Conservation (phyloP, 2,329 filamentous ascomycete genomes). For the Escovopsis sp. region DNA sequence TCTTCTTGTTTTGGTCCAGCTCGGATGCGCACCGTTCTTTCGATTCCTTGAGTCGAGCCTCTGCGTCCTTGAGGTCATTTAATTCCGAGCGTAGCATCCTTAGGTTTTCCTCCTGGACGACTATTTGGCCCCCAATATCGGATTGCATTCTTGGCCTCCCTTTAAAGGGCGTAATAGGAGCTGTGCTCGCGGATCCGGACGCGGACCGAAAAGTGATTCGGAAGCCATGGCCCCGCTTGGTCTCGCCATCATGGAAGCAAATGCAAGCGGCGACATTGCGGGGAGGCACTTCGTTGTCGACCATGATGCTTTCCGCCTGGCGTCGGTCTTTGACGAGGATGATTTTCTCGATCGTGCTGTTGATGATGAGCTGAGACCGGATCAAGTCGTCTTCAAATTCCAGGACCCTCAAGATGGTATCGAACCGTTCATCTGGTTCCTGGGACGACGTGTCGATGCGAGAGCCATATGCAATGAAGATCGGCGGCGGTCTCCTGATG, state of each 20-base stretch:
- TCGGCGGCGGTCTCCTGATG: constrained; percentile 33
- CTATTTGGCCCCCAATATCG: constrained; percentile 54
- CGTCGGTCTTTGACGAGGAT: constrained; percentile 56
- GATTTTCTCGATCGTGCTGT: constrained; percentile 67
- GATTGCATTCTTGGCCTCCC: constrained; percentile 62
- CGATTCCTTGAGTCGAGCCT: constrained; percentile 31
- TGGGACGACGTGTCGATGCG: constrained; percentile 26
- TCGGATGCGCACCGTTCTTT: constrained; percentile 33
- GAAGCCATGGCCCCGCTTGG: constrained; percentile 40
- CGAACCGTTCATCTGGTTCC: constrained; percentile 58
- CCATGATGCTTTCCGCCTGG: constrained; percentile 57
- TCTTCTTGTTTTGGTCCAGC: constrained; percentile 27
- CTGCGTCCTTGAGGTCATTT: constrained; percentile 33
- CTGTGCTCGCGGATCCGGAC: constrained; percentile 26
- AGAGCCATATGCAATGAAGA: constrained; percentile 23
- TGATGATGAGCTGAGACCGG: constrained; percentile 71
- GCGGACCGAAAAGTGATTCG: constrained; percentile 32
- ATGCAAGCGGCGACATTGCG: constrained; percentile 62
- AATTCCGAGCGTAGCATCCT: constrained; percentile 42
- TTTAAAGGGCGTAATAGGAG: constrained; percentile 29
- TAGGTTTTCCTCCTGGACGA: constrained; percentile 32
- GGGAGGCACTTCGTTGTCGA: constrained; percentile 39
- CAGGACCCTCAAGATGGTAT: constrained; percentile 68
- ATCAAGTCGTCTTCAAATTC: constrained; percentile 71
- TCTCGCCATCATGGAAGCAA: constrained; percentile 45